Evolutionary conservation across 225 moss, liverwort and hornwort species (phyloP).

Genomic region (Rhytidiadelphus loreus): DNA sequence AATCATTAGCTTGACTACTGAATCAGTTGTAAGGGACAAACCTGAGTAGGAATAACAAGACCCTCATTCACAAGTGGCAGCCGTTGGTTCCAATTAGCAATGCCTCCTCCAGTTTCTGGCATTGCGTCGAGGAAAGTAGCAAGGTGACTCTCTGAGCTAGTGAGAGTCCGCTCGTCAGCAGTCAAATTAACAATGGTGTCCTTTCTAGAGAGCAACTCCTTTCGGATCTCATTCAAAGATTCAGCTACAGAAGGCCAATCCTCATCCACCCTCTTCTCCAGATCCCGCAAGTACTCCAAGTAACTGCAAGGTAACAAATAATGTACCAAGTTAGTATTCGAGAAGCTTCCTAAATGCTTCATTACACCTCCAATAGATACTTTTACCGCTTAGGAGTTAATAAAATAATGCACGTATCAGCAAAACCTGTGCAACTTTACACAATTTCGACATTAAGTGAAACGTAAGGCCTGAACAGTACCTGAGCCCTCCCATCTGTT

Average conservation of each 20-base stretch:
- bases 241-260: constrained; percentile 83
- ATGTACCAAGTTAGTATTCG: background rate
- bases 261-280: constrained; percentile 91
- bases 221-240: constrained; percentile 81
- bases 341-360: background rate
- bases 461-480: background rate
- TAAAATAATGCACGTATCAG: background rate
- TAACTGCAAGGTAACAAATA: constrained; percentile 42
- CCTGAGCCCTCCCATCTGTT: constrained; percentile 99
- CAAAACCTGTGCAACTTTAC: background rate
- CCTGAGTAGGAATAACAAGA: constrained; percentile 92
- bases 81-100: constrained; percentile 48
- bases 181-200: constrained; percentile 88
- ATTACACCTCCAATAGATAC: background rate
- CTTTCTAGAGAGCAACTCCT: constrained; percentile 59
- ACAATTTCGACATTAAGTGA: background rate
- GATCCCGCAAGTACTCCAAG: constrained; percentile 78
- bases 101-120: constrained; percentile 37
- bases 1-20: background rate
- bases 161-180: constrained; percentile 69
- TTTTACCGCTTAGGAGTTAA: background rate
- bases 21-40: background rate
- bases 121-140: constrained; percentile 66
- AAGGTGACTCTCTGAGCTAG: constrained; percentile 52
- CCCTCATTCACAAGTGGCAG: constrained; percentile 74